Percentiles rank a stretch among this genome's conserved stretches.
Conservation (phyloP, 495 filamentous ascomycete genomes). For the Chaetomidium leptoderma region DNA sequence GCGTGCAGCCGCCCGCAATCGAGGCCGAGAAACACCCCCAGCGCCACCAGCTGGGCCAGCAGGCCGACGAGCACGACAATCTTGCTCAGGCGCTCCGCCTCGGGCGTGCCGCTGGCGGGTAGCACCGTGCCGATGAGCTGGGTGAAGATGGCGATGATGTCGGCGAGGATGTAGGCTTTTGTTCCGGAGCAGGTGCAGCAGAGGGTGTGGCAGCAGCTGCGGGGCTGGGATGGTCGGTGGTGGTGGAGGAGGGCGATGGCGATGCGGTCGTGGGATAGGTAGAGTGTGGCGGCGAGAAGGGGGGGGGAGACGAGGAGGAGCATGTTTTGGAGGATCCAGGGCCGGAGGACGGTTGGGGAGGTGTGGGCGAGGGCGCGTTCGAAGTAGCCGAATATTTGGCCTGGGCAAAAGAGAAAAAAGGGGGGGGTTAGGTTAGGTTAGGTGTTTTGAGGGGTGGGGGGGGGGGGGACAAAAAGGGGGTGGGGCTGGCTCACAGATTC, state of each 20-base stretch:
- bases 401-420: not conserved
- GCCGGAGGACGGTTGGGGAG: not conserved
- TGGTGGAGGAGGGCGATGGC: not conserved
- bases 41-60: not conserved
- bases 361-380: not conserved
- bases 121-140: conserved; percentile 5
- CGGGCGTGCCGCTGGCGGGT: conserved; percentile 1
- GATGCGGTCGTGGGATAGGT: not conserved
- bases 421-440: not conserved
- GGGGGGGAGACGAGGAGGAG: conserved; percentile 8
- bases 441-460: not conserved
- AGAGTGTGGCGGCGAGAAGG: conserved; percentile 1
- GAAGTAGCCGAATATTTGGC: conserved; percentile 5
- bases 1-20: not conserved
- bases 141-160: conserved; percentile 2
- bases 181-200: not conserved
- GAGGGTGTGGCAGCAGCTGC: not conserved
- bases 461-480: not conserved
- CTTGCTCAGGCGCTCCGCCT: not conserved
- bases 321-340: conserved; percentile 7
- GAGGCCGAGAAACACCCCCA: not conserved
- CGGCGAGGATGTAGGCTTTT: not conserved
- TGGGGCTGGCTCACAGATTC: not conserved
- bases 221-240: not conserved
- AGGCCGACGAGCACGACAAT: not conserved